Evolutionary conservation across 163 green algal genomes (phyloP).

Genomic region (Coccomyxa subellipsoidea): DNA sequence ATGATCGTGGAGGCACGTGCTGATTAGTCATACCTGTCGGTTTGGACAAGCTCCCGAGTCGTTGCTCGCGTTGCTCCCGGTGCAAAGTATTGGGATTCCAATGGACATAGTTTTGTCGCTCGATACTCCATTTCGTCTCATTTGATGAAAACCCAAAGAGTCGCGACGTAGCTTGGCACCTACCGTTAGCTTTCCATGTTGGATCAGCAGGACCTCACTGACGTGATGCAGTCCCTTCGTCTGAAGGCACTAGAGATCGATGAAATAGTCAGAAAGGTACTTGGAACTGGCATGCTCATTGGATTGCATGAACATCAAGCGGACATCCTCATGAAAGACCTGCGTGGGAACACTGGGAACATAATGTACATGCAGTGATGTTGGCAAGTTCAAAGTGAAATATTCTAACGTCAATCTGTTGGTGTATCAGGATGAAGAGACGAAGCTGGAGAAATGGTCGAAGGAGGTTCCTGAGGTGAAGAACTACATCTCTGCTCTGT

Average conservation of each 20-base stretch:
- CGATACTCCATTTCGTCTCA: not conserved
- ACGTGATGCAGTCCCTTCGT: not conserved
- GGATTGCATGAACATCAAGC: not conserved
- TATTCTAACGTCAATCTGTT: not conserved
- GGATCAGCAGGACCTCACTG: not conserved
- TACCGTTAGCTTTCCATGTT: not conserved
- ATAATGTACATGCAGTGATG: too few relatives aligned
- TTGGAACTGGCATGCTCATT: not conserved
- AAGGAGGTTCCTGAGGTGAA: constrained; percentile 3
- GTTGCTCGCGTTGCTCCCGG: too few relatives aligned
- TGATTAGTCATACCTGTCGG: too few relatives aligned
- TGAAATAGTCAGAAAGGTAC: not conserved
- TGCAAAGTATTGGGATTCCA: too few relatives aligned
- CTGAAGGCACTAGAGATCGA: not conserved
- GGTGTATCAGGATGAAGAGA: not conserved
- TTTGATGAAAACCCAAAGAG: not conserved
- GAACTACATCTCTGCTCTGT: not conserved
- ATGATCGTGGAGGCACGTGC: too few relatives aligned
- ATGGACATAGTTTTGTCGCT: too few relatives aligned
- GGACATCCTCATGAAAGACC: not conserved
- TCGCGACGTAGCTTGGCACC: not conserved
- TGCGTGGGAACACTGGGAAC: too few relatives aligned
- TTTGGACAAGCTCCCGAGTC: too few relatives aligned
- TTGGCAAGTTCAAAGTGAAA: too few relatives aligned
- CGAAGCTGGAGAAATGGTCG: not conserved